A percentile compares a stretch with the other conserved stretches of the same genome.
phyloP scores from a whole-genome alignment of 331 rosid genomes.

The Phaseolus coccineus region DNA sequence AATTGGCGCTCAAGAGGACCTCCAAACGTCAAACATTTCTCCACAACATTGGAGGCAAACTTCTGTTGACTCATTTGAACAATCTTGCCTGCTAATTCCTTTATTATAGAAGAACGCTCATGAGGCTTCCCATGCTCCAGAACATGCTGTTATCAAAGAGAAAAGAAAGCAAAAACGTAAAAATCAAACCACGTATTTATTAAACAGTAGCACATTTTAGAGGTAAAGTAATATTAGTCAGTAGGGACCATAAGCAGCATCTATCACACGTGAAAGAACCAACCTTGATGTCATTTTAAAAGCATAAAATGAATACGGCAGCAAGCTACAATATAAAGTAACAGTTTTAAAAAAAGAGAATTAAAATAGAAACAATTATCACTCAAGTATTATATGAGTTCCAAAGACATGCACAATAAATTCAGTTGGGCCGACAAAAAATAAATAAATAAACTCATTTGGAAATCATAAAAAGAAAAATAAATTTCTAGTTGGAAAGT shows the following conservation, averaged over 20 bases:
- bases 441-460: too few relatives aligned
- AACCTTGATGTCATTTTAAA: conserved; percentile 10
- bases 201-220: neutral
- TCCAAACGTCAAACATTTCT: conserved; percentile 92
- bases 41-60: conserved; percentile 96
- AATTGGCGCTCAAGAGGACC: conserved; percentile 88
- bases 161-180: conserved; percentile 31
- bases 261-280: neutral
- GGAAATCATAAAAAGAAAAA: neutral
- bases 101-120: conserved; percentile 90
- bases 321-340: neutral
- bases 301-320: neutral
- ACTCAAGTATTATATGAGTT: neutral
- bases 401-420: neutral
- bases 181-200: conserved; percentile 21
- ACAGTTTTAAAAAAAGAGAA: neutral
- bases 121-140: conserved; percentile 96
- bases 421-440: too few relatives aligned
- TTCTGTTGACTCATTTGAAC: conserved; percentile 99
- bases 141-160: conserved; percentile 74
- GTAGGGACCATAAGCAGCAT: conserved; percentile 14
- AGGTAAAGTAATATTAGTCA: neutral
- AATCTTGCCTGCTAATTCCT: conserved; percentile 90
- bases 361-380: neutral
- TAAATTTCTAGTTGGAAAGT: neutral